Evolutionary conservation across 31 red algal genomes (phyloP), one percentile per base, ranked within the genome.

Genomic region (Odonthalia washingtoniensis): DNA sequence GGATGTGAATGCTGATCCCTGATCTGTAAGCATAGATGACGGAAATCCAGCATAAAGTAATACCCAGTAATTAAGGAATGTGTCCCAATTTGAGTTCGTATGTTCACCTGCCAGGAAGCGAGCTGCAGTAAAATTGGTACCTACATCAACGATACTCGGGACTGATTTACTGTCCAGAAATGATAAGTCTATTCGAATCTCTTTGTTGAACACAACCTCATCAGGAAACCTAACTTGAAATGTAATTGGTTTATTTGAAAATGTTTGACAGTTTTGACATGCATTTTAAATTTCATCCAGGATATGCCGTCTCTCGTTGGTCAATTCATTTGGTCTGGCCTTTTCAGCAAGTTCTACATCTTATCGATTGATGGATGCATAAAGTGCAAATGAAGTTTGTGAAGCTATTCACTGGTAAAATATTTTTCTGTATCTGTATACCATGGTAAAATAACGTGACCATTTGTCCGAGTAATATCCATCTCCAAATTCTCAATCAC

Each of bases 181-280:
- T n/a, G n/a, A n/a, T n/a, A n/a, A n/a, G n/a, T n/a, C n/a, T n/a
- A n/a, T n/a, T n/a, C n/a, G n/a, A n/a, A n/a, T n/a, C n/a, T 52
- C 63, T 30, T 80, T 44, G 28, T 78, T 78, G 74, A 88, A 88
- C 31, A 24, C 32, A 1, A 69, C 69, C 0, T 79, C 74, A 31
- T 69, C 74, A 4, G 85, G 74, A 1, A 88, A 67, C 1, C 72
- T 43, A 27, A 80, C 75, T 14, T 78, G 46, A 27, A 88, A 88
- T 9, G 42, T 57, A 14, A 78, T 43, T 32, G 75, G 85, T 14
- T 33, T 4, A 2, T 40, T 43, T 18, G 52, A 66, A 28, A 65
- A 77, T 5, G 26, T 45, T 27, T 77, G 72, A 63, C 40, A 88
- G 3, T 46, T 68, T 4, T 36, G 0, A 35, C 74, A 88, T 1